A percentile compares a stretch with the other conserved stretches of the same genome.
Evolutionary conservation across 2,329 filamentous ascomycete genomes (phyloP).

Genomic region (Alternaria alternata): DNA sequence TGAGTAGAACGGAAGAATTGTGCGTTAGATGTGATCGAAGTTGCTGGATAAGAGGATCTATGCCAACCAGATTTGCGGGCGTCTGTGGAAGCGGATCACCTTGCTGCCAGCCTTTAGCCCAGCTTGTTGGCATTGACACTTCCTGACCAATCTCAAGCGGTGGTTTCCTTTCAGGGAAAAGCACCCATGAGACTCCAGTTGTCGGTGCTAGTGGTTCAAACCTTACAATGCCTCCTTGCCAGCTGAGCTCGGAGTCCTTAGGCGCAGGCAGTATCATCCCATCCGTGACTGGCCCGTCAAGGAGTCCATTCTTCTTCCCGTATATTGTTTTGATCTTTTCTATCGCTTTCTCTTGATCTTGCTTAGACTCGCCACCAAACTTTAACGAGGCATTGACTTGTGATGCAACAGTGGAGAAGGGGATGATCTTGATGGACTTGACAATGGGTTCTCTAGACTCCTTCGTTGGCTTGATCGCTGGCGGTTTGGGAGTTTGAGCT

Average conservation of each 20-base stretch:
- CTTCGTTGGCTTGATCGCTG: conserved; percentile 54
- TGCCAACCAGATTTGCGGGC: conserved; percentile 77
- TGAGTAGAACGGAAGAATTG: conserved; percentile 87
- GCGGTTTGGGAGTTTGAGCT: conserved; percentile 71
- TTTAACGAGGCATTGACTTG: conserved; percentile 73
- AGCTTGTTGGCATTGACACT: conserved; percentile 69
- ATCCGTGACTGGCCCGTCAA: conserved; percentile 88
- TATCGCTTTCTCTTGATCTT: conserved; percentile 78
- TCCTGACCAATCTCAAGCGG: conserved; percentile 79
- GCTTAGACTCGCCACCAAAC: conserved; percentile 87
- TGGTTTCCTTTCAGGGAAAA: conserved; percentile 78
- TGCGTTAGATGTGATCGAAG: conserved; percentile 80
- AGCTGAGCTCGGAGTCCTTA: conserved; percentile 65
- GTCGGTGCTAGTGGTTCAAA: conserved; percentile 68
- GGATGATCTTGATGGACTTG: conserved; percentile 78
- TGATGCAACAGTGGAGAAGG: conserved; percentile 69
- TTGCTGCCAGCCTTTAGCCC: conserved; percentile 58
- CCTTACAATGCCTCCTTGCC: conserved; percentile 84
- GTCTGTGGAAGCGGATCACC: conserved; percentile 63
- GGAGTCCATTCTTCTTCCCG: conserved; percentile 68
- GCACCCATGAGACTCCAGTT: conserved; percentile 68
- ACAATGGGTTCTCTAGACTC: conserved; percentile 59
- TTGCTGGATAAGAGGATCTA: conserved; percentile 77
- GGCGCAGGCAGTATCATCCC: conserved; percentile 77
- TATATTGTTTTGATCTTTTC: conserved; percentile 78